phyloP scores from a whole-genome alignment of 441 rosid genomes.

The Pelargonium fulgidum region DNA sequence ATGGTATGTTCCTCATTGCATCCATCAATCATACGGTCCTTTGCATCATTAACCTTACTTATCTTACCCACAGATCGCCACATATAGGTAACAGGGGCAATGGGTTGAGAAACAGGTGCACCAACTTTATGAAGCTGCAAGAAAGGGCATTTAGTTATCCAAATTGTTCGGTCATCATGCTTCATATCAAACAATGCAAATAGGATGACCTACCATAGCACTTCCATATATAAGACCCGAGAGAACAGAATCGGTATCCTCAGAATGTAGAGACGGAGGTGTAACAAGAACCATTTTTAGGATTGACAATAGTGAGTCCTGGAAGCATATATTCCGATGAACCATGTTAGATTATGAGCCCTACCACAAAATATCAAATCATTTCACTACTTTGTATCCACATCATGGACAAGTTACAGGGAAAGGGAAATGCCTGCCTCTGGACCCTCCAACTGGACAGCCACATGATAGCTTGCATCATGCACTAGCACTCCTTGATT shows the following conservation, averaged over 20 bases:
- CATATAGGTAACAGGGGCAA: constrained; percentile 73
- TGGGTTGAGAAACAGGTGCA: constrained; percentile 40
- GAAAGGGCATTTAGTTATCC: constrained; percentile 12
- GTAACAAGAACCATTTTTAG: constrained; percentile 51
- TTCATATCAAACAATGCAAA: background rate
- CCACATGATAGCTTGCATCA: constrained; percentile 75
- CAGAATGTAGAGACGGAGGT: constrained; percentile 36
- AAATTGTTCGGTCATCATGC: constrained; percentile 10
- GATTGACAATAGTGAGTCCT: constrained; percentile 55
- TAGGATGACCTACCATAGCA: constrained; percentile 50
- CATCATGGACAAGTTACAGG: constrained; percentile 12
- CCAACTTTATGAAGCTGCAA: constrained; percentile 65
- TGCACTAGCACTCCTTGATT: constrained; percentile 61
- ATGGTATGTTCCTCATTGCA: constrained; percentile 18
- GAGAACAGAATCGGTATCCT: constrained; percentile 37
- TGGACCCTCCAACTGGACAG: constrained; percentile 81
- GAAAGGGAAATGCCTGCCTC: constrained; percentile 50
- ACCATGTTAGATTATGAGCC: background rate
- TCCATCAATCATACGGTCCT: constrained; percentile 17
- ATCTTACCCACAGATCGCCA: constrained; percentile 48
- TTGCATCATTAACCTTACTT: constrained; percentile 24
- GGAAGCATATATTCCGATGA: constrained; percentile 17
- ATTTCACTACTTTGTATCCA: background rate
- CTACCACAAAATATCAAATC: background rate
- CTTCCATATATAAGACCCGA: constrained; percentile 51